phyloP scores from a whole-genome alignment of 2,329 filamentous ascomycete genomes.

The Fusarium secorum region DNA sequence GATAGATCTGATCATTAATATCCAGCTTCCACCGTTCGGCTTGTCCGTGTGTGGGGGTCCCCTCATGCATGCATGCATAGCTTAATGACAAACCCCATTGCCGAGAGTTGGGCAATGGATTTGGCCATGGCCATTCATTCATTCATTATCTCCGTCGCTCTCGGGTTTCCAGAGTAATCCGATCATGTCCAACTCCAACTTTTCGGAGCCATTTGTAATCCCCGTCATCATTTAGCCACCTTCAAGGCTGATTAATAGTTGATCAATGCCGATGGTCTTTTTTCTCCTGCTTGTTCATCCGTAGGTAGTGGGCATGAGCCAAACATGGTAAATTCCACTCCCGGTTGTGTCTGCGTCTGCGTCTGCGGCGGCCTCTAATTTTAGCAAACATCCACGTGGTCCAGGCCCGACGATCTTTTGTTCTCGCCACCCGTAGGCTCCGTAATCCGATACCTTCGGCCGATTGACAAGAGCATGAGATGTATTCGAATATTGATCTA shows the following conservation, averaged over 20 bases:
- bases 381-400: conserved; percentile 32
- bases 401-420: conserved; percentile 26
- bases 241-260: not conserved
- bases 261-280: not conserved
- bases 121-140: not conserved
- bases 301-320: not conserved
- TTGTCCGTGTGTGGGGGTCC: conserved; percentile 30
- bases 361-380: conserved; percentile 21
- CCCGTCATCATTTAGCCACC: not conserved
- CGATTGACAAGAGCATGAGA: conserved; percentile 9
- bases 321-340: not conserved
- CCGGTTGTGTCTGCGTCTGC: not conserved
- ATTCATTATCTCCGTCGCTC: conserved; percentile 1
- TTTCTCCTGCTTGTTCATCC: not conserved
- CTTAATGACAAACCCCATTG: conserved; percentile 6
- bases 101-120: not conserved
- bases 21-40: conserved; percentile 37
- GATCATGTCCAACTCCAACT: not conserved
- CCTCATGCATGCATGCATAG: not conserved
- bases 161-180: conserved; percentile 7
- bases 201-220: not conserved
- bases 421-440: conserved; percentile 33
- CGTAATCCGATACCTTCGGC: conserved; percentile 27
- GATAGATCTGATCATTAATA: conserved; percentile 2
- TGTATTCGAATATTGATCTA: not conserved